phyloP scores from a whole-genome alignment of 2,329 filamentous ascomycete species.

The Metarhizium guizhouense region DNA sequence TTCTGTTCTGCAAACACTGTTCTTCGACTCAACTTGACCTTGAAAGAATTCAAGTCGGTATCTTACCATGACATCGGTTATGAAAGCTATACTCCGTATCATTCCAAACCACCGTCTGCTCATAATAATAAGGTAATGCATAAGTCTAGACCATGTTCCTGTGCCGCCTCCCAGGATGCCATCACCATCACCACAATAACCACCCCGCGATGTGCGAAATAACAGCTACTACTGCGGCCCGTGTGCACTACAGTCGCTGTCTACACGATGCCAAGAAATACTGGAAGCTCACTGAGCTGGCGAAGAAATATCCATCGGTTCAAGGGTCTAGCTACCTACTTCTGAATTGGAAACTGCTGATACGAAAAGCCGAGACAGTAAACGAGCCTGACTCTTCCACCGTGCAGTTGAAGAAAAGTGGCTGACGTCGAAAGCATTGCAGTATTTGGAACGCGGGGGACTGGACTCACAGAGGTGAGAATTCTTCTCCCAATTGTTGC shows the following conservation, averaged over 20 bases:
- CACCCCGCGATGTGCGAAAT: no score
- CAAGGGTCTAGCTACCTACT: neutral
- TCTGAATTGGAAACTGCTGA: constrained; percentile 1
- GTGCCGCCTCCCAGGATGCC: no score
- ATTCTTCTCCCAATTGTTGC: neutral
- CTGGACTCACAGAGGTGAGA: neutral
- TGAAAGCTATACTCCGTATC: no score
- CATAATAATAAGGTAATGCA: no score
- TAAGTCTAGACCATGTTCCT: no score
- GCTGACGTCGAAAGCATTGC: neutral
- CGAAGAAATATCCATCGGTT: neutral
- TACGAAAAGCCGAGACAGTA: neutral
- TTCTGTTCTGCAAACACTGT: no score
- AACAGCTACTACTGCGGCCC: neutral
- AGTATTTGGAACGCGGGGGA: neutral
- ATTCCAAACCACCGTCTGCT: no score
- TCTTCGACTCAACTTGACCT: no score
- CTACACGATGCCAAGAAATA: neutral
- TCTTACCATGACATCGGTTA: no score
- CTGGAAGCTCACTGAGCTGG: neutral
- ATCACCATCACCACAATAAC: no score
- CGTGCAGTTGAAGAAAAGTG: neutral
- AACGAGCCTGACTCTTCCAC: neutral
- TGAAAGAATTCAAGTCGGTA: no score
- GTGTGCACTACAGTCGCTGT: constrained; percentile 2